These are phyloP conservation scores for Debaryomyces robertsiae DNA, from an alignment of 1,139 yeast species.

Conservation along the genomic window DNA sequence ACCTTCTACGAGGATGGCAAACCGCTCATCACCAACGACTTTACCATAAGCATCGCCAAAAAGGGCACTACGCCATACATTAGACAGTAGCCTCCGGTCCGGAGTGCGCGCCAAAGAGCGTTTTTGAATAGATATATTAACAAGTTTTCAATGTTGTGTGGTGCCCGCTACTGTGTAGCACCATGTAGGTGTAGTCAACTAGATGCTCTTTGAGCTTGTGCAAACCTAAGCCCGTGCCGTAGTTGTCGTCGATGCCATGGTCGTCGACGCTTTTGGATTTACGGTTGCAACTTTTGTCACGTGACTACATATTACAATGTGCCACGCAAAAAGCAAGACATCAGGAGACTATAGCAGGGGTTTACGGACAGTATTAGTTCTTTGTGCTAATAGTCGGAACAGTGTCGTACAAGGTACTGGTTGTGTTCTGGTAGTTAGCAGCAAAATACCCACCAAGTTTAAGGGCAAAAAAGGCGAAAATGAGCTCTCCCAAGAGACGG, in stretches of 20 bases:
- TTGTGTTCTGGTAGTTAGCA: not conserved
- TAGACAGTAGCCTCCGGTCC: constrained; percentile 13
- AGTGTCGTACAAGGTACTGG: too few relatives aligned
- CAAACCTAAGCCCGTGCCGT: too few relatives aligned
- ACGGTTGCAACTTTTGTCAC: not conserved
- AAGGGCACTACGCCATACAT: constrained; percentile 26
- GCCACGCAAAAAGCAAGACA: constrained; percentile 12
- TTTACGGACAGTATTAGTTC: not conserved
- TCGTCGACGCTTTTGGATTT: too few relatives aligned
- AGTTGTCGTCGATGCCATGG: too few relatives aligned
- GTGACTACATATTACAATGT: too few relatives aligned
- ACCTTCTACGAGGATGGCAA: constrained; percentile 31
- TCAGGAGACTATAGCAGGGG: constrained; percentile 5
- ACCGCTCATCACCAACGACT: constrained; percentile 27
- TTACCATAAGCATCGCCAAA: constrained; percentile 32
- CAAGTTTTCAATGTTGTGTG: too few relatives aligned
- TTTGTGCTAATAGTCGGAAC: not conserved
- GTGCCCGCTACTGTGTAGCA: too few relatives aligned
- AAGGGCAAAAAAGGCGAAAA: constrained; percentile 15
- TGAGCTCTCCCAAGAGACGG: constrained; percentile 81
- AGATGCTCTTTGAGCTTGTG: too few relatives aligned
- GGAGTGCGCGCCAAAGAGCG: too few relatives aligned
- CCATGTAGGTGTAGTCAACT: too few relatives aligned
- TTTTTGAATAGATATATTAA: too few relatives aligned
- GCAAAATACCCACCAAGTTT: not conserved